These are phyloP conservation scores for Calonectria montana DNA, from an alignment of 2,329 filamentous ascomycete genomes.

Conservation along the genomic window DNA sequence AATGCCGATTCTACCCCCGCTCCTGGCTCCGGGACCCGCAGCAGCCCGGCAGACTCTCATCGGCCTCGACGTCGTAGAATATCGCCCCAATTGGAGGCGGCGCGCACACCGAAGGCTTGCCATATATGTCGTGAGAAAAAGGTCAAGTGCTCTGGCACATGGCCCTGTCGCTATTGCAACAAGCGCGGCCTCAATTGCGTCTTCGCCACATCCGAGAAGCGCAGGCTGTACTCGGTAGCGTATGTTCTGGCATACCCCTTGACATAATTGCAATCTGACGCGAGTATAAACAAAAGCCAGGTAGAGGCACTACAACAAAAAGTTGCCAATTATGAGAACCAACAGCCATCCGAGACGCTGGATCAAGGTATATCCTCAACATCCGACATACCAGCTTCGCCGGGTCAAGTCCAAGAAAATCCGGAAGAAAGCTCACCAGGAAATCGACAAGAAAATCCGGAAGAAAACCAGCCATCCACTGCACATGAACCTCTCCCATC, in stretches of 20 bases:
- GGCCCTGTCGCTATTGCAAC: constrained; percentile 28
- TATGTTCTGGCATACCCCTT: not conserved
- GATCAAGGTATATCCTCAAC: not conserved
- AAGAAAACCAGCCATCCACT: not conserved
- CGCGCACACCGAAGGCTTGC: constrained; percentile 18
- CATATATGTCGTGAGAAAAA: constrained; percentile 20
- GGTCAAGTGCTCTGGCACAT: constrained; percentile 30
- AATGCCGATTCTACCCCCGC: not conserved
- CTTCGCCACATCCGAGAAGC: constrained; percentile 24
- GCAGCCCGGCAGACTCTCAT: constrained; percentile 6
- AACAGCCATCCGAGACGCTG: not conserved
- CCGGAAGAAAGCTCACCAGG: not conserved
- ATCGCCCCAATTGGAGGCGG: constrained; percentile 18
- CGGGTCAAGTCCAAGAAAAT: not conserved
- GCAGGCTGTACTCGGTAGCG: constrained; percentile 28
- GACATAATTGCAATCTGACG: not conserved
- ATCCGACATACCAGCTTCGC: not conserved
- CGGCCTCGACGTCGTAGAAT: constrained; percentile 17
- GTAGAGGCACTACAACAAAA: constrained; percentile 10
- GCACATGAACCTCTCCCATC: not conserved
- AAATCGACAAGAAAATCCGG: not conserved
- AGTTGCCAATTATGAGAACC: constrained; percentile 7
- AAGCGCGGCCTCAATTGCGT: constrained; percentile 23
- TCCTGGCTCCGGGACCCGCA: not conserved
- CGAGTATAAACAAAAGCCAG: not conserved